phyloP scores from a whole-genome alignment of 345 rosid species.

The Angophora floribunda region DNA sequence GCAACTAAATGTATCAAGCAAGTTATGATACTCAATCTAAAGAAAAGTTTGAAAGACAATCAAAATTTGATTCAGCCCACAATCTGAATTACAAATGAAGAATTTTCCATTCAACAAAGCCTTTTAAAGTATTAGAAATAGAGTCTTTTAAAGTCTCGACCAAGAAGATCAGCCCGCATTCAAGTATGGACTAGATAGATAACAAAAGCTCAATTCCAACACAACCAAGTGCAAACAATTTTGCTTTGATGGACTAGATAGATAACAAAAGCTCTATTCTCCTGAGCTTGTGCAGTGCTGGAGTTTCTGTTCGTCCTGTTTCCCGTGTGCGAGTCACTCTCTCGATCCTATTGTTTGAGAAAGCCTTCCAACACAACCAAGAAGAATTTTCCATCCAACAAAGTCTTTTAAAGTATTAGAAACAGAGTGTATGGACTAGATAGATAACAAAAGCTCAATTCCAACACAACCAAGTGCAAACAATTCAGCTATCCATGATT shows the following conservation, averaged over 20 bases:
- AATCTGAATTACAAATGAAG: background rate
- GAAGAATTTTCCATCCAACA: background rate
- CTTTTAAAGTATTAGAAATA: background rate
- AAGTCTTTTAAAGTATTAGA: background rate
- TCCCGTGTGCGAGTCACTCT: no score
- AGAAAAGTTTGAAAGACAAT: background rate
- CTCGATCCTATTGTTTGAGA: no score
- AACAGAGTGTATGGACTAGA: background rate
- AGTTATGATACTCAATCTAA: background rate
- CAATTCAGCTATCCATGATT: background rate
- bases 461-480: background rate
- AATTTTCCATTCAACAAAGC: background rate
- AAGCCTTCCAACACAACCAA: no score
- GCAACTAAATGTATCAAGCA: background rate
- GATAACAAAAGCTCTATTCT: no score
- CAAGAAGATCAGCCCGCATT: no score
- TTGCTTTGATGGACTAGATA: no score
- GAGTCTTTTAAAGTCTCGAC: no score
- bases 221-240: no score
- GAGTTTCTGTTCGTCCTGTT: no score
- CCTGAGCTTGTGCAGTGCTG: no score
- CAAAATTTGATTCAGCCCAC: background rate
- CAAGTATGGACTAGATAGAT: background rate
- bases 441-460: no score
- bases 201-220: background rate